These are phyloP conservation scores for Nicotiana attenuata DNA, from an alignment of 257 asterid species.

Conservation along the genomic window DNA sequence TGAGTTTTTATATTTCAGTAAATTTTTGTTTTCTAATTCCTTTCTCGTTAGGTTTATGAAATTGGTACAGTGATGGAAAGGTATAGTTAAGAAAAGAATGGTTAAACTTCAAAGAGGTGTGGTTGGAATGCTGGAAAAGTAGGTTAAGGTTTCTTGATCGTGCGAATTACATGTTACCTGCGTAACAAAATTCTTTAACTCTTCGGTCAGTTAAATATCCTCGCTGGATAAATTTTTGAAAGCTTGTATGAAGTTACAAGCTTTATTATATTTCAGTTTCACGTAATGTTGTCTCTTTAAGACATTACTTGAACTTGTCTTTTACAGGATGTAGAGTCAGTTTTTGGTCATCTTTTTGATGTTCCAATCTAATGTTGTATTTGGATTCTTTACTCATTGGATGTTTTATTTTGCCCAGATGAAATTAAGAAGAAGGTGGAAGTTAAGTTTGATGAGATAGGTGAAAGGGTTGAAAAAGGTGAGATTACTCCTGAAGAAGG, in stretches of 20 bases:
- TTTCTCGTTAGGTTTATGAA: neutral
- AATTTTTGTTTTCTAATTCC: neutral
- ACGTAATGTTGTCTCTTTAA: neutral
- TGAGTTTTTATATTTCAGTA: neutral
- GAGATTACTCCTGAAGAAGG: slow-evolving; percentile 85
- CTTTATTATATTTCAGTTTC: neutral
- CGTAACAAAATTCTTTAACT: neutral
- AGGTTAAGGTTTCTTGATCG: neutral
- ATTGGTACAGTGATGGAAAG: too few relatives aligned
- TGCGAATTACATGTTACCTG: neutral
- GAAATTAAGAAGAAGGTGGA: slow-evolving; percentile 70
- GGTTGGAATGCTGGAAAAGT: neutral
- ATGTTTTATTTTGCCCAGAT: slow-evolving; percentile 33
- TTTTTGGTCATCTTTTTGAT: neutral
- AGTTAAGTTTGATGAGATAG: slow-evolving; percentile 72
- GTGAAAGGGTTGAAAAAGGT: slow-evolving; percentile 62
- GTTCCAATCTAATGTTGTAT: neutral
- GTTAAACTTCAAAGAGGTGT: neutral
- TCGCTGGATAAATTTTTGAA: neutral
- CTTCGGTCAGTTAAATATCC: neutral
- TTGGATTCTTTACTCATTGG: neutral
- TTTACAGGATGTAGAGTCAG: neutral
- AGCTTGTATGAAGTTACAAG: neutral
- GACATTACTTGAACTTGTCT: neutral
- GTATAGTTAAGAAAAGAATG: neutral